Conservation (phyloP, 768 basidiomycete genomes). For the Coprinopsis strossmayeri region DNA sequence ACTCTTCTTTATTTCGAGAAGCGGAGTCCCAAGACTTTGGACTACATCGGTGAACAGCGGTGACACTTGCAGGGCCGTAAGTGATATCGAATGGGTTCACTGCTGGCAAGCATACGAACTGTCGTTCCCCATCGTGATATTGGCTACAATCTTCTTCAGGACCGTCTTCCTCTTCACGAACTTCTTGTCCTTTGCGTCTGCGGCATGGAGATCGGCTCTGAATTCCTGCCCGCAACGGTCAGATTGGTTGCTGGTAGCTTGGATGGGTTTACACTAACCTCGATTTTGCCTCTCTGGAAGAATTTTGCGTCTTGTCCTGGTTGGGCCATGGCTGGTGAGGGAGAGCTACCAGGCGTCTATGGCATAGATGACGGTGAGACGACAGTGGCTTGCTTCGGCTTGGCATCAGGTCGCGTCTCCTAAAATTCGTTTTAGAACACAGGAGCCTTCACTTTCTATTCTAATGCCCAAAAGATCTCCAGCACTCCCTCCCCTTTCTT, state of each 20-base stretch:
- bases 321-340: constrained; percentile 32
- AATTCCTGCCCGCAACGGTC: constrained; percentile 54
- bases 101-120: constrained; percentile 53
- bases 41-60: constrained; percentile 93
- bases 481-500: background rate
- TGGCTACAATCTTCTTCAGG: constrained; percentile 96
- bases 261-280: constrained; percentile 39
- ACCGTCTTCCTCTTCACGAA: constrained; percentile 89
- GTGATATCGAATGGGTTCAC: constrained; percentile 13
- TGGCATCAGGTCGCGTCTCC: background rate
- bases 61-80: constrained; percentile 57
- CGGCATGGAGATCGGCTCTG: constrained; percentile 83
- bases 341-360: background rate
- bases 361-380: background rate
- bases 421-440: background rate
- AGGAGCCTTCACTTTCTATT: background rate
- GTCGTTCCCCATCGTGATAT: constrained; percentile 99
- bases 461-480: background rate
- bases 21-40: constrained; percentile 89
- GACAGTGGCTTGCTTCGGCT: background rate
- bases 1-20: constrained; percentile 99
- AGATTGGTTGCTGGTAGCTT: background rate
- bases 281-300: constrained; percentile 88
- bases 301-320: constrained; percentile 87
- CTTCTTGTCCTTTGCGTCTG: constrained; percentile 95